phyloP scores from a whole-genome alignment of 371 early-diverging fungal species.

The Saksenaea oblongispora region DNA sequence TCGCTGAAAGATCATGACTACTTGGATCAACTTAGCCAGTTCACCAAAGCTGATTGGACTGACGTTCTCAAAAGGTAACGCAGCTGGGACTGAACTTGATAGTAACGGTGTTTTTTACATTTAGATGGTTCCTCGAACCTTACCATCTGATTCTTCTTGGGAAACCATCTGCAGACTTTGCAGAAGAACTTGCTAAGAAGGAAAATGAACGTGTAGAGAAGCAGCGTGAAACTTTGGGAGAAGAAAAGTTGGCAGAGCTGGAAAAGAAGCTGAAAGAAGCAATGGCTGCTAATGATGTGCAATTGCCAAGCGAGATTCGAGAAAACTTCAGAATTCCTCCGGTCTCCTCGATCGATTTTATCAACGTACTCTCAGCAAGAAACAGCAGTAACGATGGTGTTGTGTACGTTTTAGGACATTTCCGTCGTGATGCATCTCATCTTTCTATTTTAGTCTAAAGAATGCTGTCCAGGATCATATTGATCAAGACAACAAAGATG shows the following conservation, averaged over 20 bases:
- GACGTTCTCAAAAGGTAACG: constrained; percentile 52
- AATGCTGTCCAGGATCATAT: constrained; percentile 58
- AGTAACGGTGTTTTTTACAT: neutral
- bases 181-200: constrained; percentile 54
- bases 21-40: constrained; percentile 46
- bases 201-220: constrained; percentile 60
- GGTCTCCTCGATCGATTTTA: constrained; percentile 61
- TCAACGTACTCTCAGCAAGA: constrained; percentile 60
- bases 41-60: constrained; percentile 54
- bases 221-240: constrained; percentile 55
- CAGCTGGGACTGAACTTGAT: neutral
- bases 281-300: constrained; percentile 55
- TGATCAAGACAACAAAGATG: constrained; percentile 44
- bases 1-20: constrained; percentile 54
- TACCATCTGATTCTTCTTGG: constrained; percentile 58
- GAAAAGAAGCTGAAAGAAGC: constrained; percentile 56
- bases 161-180: constrained; percentile 64
- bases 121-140: constrained; percentile 57
- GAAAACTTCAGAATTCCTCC: constrained; percentile 63
- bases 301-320: constrained; percentile 59
- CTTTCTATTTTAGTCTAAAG: constrained; percentile 2
- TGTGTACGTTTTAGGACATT: constrained; percentile 5
- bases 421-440: neutral
- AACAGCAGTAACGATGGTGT: constrained; percentile 23
- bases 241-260: constrained; percentile 48